A percentile compares a stretch with the other conserved stretches of the same genome.
These are phyloP conservation scores for Magnaporthiopsis poae DNA, from an alignment of 2,329 filamentous ascomycete species.

Conservation along the genomic window DNA sequence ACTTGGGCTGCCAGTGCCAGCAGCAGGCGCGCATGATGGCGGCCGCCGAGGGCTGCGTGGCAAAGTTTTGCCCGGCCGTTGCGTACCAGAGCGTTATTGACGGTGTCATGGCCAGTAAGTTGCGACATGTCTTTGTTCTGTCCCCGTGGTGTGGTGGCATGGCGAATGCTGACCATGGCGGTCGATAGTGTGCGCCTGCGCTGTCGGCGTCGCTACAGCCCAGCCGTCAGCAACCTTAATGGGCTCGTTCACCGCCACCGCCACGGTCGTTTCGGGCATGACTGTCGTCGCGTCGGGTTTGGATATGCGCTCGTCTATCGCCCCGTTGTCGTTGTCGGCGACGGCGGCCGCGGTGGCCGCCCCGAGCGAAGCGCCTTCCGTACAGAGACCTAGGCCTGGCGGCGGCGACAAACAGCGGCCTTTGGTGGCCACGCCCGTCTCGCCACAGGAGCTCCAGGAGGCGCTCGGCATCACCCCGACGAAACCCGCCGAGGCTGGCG, in stretches of 20 bases:
- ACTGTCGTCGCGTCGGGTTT: neutral
- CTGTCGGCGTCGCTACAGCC: slow-evolving; percentile 3
- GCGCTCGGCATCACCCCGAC: no score
- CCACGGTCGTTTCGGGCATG: neutral
- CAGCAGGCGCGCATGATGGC: slow-evolving; percentile 22
- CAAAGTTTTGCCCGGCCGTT: slow-evolving; percentile 16
- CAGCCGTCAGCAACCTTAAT: neutral
- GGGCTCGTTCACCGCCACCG: neutral
- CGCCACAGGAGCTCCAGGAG: no score
- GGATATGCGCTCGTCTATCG: neutral
- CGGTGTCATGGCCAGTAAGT: slow-evolving; percentile 13
- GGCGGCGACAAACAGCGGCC: no score
- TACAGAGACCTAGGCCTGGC: no score
- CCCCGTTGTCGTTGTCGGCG: neutral
- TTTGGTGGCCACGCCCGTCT: no score
- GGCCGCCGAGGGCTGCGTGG: slow-evolving; percentile 23
- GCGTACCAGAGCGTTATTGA: slow-evolving; percentile 23
- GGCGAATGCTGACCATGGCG: neutral
- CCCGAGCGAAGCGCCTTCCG: neutral
- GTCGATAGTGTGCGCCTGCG: slow-evolving; percentile 5
- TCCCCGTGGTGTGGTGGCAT: neutral
- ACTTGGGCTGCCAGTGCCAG: slow-evolving; percentile 23
- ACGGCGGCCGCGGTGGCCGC: neutral
- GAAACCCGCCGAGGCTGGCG: no score
- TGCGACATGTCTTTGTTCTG: no score